phyloP scores from a whole-genome alignment of 306 rosid species.

The Argentina anserina region DNA sequence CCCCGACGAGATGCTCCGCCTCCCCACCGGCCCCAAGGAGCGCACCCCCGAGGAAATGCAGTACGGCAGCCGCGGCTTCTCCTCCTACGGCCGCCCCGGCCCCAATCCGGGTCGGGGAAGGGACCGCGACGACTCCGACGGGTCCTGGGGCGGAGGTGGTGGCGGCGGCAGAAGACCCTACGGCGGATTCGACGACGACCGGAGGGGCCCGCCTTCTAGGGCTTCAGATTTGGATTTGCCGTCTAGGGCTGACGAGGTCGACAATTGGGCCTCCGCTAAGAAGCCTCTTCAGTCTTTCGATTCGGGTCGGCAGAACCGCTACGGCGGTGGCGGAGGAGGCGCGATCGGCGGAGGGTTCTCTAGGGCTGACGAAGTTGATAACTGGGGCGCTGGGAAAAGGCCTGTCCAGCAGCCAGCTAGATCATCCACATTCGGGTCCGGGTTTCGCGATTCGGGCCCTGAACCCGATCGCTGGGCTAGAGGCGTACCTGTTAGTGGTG shows the following conservation, averaged over 20 bases:
- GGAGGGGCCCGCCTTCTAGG: constrained; percentile 69
- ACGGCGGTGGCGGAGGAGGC: constrained; percentile 40
- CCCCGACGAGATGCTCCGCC: constrained; percentile 69
- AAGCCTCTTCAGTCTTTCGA: constrained; percentile 57
- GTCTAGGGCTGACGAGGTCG: constrained; percentile 96
- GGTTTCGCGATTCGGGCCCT: constrained; percentile 51
- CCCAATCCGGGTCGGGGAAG: constrained; percentile 36
- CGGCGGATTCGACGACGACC: constrained; percentile 89
- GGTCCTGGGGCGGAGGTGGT: constrained; percentile 75
- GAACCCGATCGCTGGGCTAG: constrained; percentile 78
- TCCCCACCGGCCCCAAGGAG: constrained; percentile 85
- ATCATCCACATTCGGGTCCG: constrained; percentile 71
- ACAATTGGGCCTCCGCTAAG: constrained; percentile 72
- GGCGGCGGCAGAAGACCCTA: constrained; percentile 67
- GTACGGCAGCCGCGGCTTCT: constrained; percentile 56
- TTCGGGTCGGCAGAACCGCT: constrained; percentile 70
- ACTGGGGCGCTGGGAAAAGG: constrained; percentile 68
- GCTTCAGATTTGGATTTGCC: constrained; percentile 84
- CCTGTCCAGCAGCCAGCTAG: constrained; percentile 45
- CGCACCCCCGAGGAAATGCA: constrained; percentile 50
- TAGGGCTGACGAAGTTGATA: constrained; percentile 81
- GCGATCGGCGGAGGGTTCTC: constrained; percentile 43
- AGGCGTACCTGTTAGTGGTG: constrained; percentile 38
- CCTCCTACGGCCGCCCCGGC: constrained; percentile 40
- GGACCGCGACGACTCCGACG: constrained; percentile 65